phyloP scores from a whole-genome alignment of 352 stramenopile genomes.

The Phytophthora capsici region DNA sequence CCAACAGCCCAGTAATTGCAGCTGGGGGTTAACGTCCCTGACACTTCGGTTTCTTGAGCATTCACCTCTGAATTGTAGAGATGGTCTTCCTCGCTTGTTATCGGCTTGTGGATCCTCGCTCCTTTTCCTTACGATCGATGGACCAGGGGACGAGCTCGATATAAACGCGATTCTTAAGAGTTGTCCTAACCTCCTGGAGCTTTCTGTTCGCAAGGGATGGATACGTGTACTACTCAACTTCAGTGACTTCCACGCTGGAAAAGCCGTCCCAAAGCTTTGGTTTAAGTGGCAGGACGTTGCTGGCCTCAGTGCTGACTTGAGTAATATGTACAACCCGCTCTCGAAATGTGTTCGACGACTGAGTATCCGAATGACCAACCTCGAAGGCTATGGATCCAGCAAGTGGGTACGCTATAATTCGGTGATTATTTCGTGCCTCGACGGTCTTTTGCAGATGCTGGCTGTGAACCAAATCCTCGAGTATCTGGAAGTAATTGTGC shows the following conservation, averaged over 20 bases:
- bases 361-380: conserved; percentile 10
- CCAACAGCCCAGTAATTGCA: not conserved
- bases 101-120: conserved; percentile 2
- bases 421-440: not conserved
- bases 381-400: not conserved
- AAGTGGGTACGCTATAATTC: not conserved
- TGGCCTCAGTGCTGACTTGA: conserved; percentile 5
- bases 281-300: conserved; percentile 13
- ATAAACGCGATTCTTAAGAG: conserved; percentile 9
- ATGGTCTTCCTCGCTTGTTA: conserved; percentile 7
- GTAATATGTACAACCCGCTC: conserved; percentile 6
- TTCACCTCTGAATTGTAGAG: not conserved
- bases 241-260: conserved; percentile 10
- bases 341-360: conserved; percentile 6
- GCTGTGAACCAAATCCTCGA: conserved; percentile 16
- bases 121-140: conserved; percentile 12
- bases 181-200: conserved; percentile 14
- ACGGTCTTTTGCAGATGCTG: conserved; percentile 11
- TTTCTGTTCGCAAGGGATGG: conserved; percentile 10
- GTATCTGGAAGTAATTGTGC: conserved; percentile 16
- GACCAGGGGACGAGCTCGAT: not conserved
- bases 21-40: conserved; percentile 6
- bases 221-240: conserved; percentile 14
- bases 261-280: not conserved
- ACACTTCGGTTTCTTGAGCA: conserved; percentile 10